phyloP scores from a whole-genome alignment of 2,329 filamentous ascomycete species.

The Ceratocystiopsis minuta region DNA sequence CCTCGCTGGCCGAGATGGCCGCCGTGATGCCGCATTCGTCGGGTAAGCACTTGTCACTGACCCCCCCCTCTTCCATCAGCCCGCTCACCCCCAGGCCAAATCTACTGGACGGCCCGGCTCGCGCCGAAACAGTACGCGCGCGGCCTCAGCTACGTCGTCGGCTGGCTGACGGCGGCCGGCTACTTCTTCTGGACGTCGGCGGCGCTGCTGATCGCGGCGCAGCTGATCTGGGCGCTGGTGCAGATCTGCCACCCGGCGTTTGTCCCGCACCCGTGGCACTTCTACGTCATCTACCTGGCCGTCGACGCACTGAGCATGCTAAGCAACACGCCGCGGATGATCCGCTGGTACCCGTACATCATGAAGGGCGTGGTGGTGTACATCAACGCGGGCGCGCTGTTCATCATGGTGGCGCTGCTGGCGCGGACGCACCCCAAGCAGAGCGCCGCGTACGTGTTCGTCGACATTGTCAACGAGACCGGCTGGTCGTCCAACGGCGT shows the following conservation, averaged over 20 bases:
- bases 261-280: not conserved
- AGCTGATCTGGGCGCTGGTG: conserved; percentile 1
- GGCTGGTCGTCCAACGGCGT: conserved; percentile 1
- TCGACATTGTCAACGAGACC: conserved; percentile 1
- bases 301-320: not conserved
- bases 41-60: not conserved
- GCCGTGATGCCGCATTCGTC: conserved; percentile 2
- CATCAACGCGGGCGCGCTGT: conserved; percentile 1
- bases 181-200: not conserved
- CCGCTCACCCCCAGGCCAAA: not conserved
- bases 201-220: not conserved
- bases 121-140: not conserved
- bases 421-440: not conserved
- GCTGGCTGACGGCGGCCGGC: not conserved
- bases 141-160: not conserved
- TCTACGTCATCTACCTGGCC: not conserved
- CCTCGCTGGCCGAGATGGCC: conserved; percentile 2
- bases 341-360: not conserved
- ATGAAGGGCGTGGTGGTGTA: not conserved
- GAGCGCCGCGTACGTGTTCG: not conserved
- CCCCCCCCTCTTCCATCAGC: not conserved
- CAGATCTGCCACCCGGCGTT: not conserved
- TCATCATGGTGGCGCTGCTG: conserved; percentile 1
- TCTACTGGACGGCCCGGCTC: conserved; percentile 1
- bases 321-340: not conserved